A percentile compares a stretch with the other conserved stretches of the same genome.
These are phyloP conservation scores for Scedosporium apiospermum DNA, from an alignment of 2,329 filamentous ascomycete genomes.

Conservation along the genomic window DNA sequence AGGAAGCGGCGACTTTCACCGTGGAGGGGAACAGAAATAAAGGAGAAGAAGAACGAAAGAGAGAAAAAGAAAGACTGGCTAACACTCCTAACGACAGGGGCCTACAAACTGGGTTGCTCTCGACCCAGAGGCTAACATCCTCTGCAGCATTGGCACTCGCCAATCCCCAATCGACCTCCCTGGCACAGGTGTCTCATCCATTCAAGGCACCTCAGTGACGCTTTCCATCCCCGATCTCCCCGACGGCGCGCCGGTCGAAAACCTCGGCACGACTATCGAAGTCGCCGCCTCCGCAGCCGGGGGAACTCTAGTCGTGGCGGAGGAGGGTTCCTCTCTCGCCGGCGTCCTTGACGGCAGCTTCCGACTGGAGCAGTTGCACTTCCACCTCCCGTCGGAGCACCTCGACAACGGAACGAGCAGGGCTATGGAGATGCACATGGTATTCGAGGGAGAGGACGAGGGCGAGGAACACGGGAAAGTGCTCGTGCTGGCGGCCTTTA, in stretches of 20 bases:
- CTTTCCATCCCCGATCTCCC: slow-evolving; percentile 22
- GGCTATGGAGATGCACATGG: slow-evolving; percentile 31
- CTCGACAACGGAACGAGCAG: slow-evolving; percentile 33
- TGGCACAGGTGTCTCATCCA: slow-evolving; percentile 14
- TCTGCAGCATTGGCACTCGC: slow-evolving; percentile 37
- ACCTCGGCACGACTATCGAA: slow-evolving; percentile 43
- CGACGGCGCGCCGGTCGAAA: slow-evolving; percentile 34
- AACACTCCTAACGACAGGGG: slow-evolving; percentile 19
- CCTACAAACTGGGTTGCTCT: slow-evolving; percentile 44
- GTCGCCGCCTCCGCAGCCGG: slow-evolving; percentile 20
- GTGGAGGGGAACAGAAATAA: too few relatives aligned
- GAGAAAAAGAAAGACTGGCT: not conserved
- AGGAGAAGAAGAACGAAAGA: too few relatives aligned
- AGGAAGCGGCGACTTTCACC: not conserved
- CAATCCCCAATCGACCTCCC: slow-evolving; percentile 50
- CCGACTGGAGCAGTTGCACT: slow-evolving; percentile 45
- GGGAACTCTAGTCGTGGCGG: slow-evolving; percentile 33
- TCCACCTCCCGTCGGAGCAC: slow-evolving; percentile 52
- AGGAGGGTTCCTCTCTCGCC: slow-evolving; percentile 12
- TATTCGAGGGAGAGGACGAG: slow-evolving; percentile 22
- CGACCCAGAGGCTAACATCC: slow-evolving; percentile 26
- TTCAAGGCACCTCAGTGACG: slow-evolving; percentile 17
- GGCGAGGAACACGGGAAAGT: slow-evolving; percentile 3
- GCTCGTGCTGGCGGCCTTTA: slow-evolving; percentile 1
- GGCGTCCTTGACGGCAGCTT: slow-evolving; percentile 17